Evolutionary conservation across 2,329 filamentous ascomycete species (phyloP), one percentile per base, ranked within the genome.

Genomic region (Monilinia vaccinii-corymbosi): DNA sequence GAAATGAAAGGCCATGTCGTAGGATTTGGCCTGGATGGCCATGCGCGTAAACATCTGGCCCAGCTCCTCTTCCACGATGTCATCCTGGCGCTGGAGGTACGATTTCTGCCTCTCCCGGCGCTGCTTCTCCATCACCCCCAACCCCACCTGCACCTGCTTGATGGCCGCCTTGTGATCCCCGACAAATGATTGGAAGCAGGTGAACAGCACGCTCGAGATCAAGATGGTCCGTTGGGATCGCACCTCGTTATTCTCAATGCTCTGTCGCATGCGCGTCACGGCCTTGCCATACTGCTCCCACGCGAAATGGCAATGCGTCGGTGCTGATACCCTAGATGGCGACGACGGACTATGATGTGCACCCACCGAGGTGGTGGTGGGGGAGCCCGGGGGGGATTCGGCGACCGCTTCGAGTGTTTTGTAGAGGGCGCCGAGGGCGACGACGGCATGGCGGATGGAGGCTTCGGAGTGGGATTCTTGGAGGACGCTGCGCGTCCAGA

Each of bases 1-100:
- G 61, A 86, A 85, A 69, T 86, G 83, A 67, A 86, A 86, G 36
- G 83, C 83, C 81, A 86, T 82, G 66, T 86, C 83, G 68, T 86
- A 86, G 0, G 82, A 85, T 68, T 86, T 86, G 47, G 83, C 83
- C 69, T 86, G 83, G 47, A 86, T 83, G 2, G 82, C 82, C 2
- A 86, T 74, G 5, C 83, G 78, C 1, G 80, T 84, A 65, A 86
- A 86, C 75, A 86, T 85, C 53, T 82, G 80, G 7, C 82, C 75
- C 31, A 86, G 75, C 66, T 86, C 83, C 82, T 70, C 78, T 47
- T 71, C 69, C 11, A 70, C 66, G 1, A 60, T 49, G 47, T 69
- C 68, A 6, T 67, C 63, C 31, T 61, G 58, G 13, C 62, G 61
- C 18, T 53, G 52, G 23, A 67, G 61, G 3, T 67, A 48, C 10